Evolutionary conservation across 2,329 filamentous ascomycete genomes (phyloP), one percentile per base, ranked within the genome.

Genomic region (Colletotrichum limetticola): DNA sequence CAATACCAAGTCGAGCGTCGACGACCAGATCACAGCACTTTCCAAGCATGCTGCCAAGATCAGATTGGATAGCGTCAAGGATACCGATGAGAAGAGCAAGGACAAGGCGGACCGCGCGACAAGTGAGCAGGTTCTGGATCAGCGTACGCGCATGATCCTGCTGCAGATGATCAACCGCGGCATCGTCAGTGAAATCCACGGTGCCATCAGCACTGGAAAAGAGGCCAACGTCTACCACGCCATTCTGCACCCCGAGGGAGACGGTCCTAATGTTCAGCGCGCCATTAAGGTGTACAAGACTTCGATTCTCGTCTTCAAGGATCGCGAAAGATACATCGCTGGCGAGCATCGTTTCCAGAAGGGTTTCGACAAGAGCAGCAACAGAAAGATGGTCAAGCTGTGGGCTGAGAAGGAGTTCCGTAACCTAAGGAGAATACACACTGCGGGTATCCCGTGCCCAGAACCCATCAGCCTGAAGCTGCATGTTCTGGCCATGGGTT

Each of bases 271-370:
- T 1, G 84, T 91, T 0, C 94, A 98, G 79, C 91, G 95, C 61
- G 97, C 97, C 14, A 95, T 98, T 87, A 99, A 99, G 85, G 94
- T 99, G 63, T 99, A 99, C 90, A 99, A 99, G 89, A 99, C 97
- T 8, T 94, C 94, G 67, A 99, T 99, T 76, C 86, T 99, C 37
- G 95, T 97, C 28, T 99, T 99, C 91, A 98, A 98, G 85, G 97
- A 99, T 84, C 91, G 97, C 71, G 95, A 98, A 83, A 93, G 95
- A 79, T 99, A 99, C 83, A 97, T 99, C 75, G 93, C 93, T 1
- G 97, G 97, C 76, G 97, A 99, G 84, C 95, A 95, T 84, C 89
- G 97, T 28, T 99, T 99, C 87, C 91, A 94, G 77, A 89, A 91
- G 74, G 96, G 96, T 62, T 97, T 96, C 81, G 97, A 96, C 84